phyloP scores from a whole-genome alignment of 2,329 filamentous ascomycete genomes.

The Diaporthe aspalathi region DNA sequence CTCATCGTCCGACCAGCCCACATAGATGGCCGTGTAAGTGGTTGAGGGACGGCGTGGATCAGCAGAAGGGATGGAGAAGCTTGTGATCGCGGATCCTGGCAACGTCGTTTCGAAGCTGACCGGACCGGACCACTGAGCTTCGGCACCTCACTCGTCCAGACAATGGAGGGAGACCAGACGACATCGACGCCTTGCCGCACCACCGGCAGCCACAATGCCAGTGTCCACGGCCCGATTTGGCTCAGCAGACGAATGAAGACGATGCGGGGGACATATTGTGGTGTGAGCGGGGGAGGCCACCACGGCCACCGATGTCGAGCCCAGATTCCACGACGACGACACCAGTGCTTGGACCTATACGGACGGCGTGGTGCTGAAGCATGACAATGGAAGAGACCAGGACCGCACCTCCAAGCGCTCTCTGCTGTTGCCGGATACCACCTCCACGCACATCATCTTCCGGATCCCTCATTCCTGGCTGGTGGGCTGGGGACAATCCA shows the following conservation, averaged over 20 bases:
- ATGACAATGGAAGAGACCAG: not conserved
- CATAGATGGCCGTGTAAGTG: not conserved
- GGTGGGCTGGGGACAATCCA: too few species aligned
- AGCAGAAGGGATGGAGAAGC: constrained; percentile 18
- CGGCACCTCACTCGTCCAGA: not conserved
- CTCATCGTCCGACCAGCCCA: not conserved
- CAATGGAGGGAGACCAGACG: constrained; percentile 28
- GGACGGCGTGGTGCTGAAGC: not conserved
- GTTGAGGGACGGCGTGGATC: not conserved
- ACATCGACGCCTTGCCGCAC: constrained; percentile 11
- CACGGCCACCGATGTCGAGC: not conserved
- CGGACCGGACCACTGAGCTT: constrained; percentile 31
- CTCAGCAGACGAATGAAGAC: constrained; percentile 9
- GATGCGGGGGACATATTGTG: constrained; percentile 5
- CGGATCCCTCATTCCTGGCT: too few species aligned
- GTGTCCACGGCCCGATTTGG: constrained; percentile 27
- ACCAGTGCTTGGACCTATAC: not conserved
- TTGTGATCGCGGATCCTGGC: constrained; percentile 29
- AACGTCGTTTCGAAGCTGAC: constrained; percentile 21
- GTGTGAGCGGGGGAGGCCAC: constrained; percentile 16
- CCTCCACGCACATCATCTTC: not conserved
- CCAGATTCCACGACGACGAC: constrained; percentile 10
- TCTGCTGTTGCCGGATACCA: not conserved
- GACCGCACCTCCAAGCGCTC: not conserved
- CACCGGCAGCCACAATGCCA: not conserved